Conservation (phyloP, 2,329 filamentous ascomycete species). For the Fusarium devonianum region DNA sequence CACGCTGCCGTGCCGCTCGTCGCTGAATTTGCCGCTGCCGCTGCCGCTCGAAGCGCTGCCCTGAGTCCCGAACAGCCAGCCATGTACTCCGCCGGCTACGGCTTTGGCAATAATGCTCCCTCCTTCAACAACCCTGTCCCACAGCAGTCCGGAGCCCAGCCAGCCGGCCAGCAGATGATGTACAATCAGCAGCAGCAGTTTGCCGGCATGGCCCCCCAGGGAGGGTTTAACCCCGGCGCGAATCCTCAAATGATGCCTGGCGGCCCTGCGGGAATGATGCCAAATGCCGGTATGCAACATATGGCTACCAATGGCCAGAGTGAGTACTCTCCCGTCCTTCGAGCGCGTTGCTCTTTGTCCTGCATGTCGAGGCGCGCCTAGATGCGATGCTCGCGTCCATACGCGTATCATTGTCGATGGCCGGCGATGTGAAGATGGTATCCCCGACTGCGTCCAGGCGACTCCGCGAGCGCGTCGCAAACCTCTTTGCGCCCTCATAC, state of each 20-base stretch:
- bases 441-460: conserved; percentile 1
- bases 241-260: conserved; percentile 64
- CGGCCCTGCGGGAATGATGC: conserved; percentile 68
- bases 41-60: conserved; percentile 34
- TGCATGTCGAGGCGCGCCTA: conserved; percentile 6
- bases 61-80: conserved; percentile 42
- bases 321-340: conserved; percentile 52
- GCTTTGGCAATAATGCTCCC: conserved; percentile 61
- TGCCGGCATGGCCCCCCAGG: conserved; percentile 60
- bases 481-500: conserved; percentile 23
- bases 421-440: not conserved
- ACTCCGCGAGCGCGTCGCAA: conserved; percentile 23
- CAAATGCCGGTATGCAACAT: conserved; percentile 65
- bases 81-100: conserved; percentile 65
- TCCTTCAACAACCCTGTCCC: conserved; percentile 57
- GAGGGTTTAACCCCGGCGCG: conserved; percentile 57
- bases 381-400: not conserved
- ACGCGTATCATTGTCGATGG: not conserved
- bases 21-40: conserved; percentile 25
- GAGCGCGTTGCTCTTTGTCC: conserved; percentile 23
- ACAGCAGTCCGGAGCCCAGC: conserved; percentile 49
- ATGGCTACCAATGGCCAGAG: conserved; percentile 67
- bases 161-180: conserved; percentile 62
- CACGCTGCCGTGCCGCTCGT: conserved; percentile 21
- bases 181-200: conserved; percentile 65